phyloP scores from a whole-genome alignment of 768 basidiomycete species.

The Dioszegia hungarica region DNA sequence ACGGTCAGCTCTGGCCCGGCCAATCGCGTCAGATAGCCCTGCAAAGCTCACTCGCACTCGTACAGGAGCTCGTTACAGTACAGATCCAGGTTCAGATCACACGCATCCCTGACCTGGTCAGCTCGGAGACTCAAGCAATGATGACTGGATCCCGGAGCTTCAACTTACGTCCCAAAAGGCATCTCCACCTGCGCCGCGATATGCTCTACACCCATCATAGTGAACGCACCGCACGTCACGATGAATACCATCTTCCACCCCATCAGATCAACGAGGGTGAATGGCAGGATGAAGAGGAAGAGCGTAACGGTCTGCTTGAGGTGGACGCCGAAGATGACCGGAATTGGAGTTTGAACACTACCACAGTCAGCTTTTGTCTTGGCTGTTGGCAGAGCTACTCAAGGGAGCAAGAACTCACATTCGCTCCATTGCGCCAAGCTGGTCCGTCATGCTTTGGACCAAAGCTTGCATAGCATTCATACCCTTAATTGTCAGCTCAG shows the following conservation, averaged over 20 bases:
- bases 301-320: conserved; percentile 91
- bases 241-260: conserved; percentile 78
- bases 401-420: conserved; percentile 77
- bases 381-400: too few relatives aligned
- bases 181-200: conserved; percentile 93
- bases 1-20: too few relatives aligned
- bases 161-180: conserved; percentile 85
- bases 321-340: conserved; percentile 62
- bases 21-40: neutral
- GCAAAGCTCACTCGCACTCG: conserved; percentile 62
- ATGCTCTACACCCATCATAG: conserved; percentile 61
- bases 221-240: conserved; percentile 57
- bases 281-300: conserved; percentile 84
- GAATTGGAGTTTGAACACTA: conserved; percentile 31
- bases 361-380: too few relatives aligned
- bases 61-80: conserved; percentile 82
- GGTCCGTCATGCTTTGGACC: conserved; percentile 75
- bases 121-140: too few relatives aligned
- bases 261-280: conserved; percentile 75
- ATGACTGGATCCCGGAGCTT: too few relatives aligned
- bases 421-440: conserved; percentile 76
- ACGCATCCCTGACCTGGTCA: conserved; percentile 43
- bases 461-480: conserved; percentile 70
- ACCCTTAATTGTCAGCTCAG: conserved; percentile 51
- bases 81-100: conserved; percentile 55